Evolutionary conservation across 768 basidiomycete species (phyloP).

Genomic region (Leccinum disarticulatum): DNA sequence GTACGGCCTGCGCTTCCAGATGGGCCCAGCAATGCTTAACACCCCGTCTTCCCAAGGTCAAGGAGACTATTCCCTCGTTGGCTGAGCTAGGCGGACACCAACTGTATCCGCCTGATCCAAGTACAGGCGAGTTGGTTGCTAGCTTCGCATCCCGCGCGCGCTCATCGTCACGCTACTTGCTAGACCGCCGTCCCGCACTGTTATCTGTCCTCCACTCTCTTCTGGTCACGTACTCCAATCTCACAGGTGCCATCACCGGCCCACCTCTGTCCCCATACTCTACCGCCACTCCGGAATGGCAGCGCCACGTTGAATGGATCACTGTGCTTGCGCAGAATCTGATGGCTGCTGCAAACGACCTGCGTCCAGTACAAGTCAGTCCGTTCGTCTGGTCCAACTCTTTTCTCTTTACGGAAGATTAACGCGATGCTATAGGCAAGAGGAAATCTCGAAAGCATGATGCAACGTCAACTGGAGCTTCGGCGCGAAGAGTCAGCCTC

Average conservation of each 20-base stretch:
- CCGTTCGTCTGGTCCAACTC: too few relatives aligned
- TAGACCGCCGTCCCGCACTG: constrained; percentile 78
- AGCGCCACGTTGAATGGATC: constrained; percentile 77
- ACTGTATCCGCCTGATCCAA: constrained; percentile 73
- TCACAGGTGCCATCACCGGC: constrained; percentile 66
- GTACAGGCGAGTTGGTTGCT: constrained; percentile 49
- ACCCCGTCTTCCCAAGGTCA: constrained; percentile 53
- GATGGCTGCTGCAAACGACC: constrained; percentile 86
- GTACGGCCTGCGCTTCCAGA: constrained; percentile 45
- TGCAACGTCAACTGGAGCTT: constrained; percentile 74
- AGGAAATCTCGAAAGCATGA: constrained; percentile 78
- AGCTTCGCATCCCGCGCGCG: background rate
- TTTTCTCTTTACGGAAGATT: background rate
- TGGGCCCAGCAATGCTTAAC: constrained; percentile 17
- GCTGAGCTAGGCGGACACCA: constrained; percentile 79
- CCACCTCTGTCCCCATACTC: constrained; percentile 57
- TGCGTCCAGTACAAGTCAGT: constrained; percentile 81
- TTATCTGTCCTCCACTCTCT: constrained; percentile 72
- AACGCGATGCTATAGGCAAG: constrained; percentile 54
- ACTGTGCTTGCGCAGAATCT: constrained; percentile 79
- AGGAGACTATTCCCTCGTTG: constrained; percentile 80
- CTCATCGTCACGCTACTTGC: constrained; percentile 7
- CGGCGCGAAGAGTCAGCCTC: constrained; percentile 68
- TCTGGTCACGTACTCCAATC: constrained; percentile 73
- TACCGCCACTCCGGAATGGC: constrained; percentile 62